Evolutionary conservation across 2,329 filamentous ascomycete genomes (phyloP).

Genomic region (Aspergillus tanneri): DNA sequence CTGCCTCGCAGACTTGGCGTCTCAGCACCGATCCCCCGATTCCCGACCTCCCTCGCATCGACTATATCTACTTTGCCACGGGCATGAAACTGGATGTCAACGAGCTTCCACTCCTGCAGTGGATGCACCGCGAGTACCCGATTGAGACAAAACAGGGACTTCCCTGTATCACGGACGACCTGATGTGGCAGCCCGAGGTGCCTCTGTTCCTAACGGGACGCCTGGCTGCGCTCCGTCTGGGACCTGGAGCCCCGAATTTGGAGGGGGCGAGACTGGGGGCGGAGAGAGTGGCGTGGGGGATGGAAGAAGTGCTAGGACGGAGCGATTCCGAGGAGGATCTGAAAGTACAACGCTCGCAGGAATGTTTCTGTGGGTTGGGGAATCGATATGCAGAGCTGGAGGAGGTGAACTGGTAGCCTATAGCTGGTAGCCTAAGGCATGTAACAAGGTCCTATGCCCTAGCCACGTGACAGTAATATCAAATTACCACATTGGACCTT

Average conservation of each 20-base stretch:
- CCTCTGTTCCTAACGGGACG: conserved; percentile 71
- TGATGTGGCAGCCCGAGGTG: conserved; percentile 72
- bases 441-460: background rate
- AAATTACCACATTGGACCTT: too few relatives aligned
- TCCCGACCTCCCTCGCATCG: conserved; percentile 50
- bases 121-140: conserved; percentile 59
- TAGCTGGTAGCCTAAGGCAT: background rate
- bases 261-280: conserved; percentile 71
- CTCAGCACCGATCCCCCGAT: conserved; percentile 57
- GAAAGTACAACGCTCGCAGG: conserved; percentile 28
- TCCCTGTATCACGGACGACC: conserved; percentile 71
- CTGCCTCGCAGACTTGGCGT: conserved; percentile 48
- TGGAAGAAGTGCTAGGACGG: conserved; percentile 58
- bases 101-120: conserved; percentile 60
- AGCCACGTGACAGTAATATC: too few relatives aligned
- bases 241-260: conserved; percentile 71
- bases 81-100: conserved; percentile 65
- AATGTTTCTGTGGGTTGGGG: conserved; percentile 42
- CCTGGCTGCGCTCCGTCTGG: conserved; percentile 65
- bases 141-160: conserved; percentile 64
- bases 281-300: conserved; percentile 69
- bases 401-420: conserved; percentile 15
- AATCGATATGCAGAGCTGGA: conserved; percentile 39
- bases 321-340: conserved; percentile 17
- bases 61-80: conserved; percentile 76